Conservation (phyloP, 768 basidiomycete genomes). For the Glaciozyma martinii region DNA sequence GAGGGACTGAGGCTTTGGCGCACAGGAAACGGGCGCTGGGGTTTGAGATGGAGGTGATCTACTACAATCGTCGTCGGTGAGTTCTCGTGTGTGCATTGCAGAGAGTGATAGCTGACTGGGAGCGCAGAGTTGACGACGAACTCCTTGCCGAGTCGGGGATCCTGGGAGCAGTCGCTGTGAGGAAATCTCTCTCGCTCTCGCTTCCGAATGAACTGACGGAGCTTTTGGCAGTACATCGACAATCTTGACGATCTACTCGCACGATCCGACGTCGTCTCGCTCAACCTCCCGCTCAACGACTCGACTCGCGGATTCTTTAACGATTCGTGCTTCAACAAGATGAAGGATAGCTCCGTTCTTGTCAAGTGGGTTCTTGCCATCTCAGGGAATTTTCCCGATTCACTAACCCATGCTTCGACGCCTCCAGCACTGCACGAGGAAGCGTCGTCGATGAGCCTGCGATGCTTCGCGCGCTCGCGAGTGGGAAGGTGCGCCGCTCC, state of each 20-base stretch:
- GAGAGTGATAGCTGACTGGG: not conserved
- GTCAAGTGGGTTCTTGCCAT: constrained; percentile 25
- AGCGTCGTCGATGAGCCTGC: constrained; percentile 57
- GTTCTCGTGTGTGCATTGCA: not conserved
- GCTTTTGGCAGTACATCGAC: not conserved
- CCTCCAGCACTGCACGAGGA: constrained; percentile 39
- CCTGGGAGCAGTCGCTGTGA: not conserved
- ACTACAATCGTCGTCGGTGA: not conserved
- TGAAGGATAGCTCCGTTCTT: constrained; percentile 62
- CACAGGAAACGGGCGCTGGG: not conserved
- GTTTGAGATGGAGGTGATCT: not conserved
- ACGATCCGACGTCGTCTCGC: constrained; percentile 53
- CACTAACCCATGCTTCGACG: too few relatives aligned
- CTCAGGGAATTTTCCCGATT: too few relatives aligned
- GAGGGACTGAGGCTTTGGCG: not conserved
- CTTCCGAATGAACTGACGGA: too few relatives aligned
- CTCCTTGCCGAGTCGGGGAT: not conserved
- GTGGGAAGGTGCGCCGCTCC: constrained; percentile 37
- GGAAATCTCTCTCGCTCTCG: not conserved
- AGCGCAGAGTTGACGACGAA: not conserved
- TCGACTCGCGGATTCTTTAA: constrained; percentile 49
- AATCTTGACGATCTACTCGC: constrained; percentile 50
- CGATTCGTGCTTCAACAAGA: constrained; percentile 47
- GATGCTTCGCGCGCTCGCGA: constrained; percentile 62
- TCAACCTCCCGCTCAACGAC: constrained; percentile 54